These are phyloP conservation scores for Diutina mesorugosa DNA, from an alignment of 1,139 yeast species.

Conservation along the genomic window DNA sequence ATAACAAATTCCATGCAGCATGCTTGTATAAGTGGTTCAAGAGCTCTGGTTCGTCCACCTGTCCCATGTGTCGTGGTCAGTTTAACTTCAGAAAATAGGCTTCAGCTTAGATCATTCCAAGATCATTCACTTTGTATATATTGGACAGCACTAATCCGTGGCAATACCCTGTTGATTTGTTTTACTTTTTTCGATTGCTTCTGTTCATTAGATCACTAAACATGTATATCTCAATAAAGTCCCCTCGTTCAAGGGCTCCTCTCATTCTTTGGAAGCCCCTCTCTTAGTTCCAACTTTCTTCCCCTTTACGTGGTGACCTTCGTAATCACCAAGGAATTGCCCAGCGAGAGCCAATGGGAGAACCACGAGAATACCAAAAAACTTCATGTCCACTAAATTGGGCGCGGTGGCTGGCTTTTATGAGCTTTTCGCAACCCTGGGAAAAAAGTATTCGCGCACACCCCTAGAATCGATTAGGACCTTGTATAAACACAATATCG, in stretches of 20 bases:
- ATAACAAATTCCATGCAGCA: conserved; percentile 91
- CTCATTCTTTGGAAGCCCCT: background rate
- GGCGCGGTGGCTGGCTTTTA: background rate
- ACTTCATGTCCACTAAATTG: background rate
- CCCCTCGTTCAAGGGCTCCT: background rate
- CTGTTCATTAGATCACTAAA: background rate
- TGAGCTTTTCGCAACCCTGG: background rate
- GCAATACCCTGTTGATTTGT: too few species aligned
- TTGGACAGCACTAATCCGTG: too few species aligned
- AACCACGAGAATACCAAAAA: background rate
- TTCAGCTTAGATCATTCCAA: background rate
- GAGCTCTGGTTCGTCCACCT: conserved; percentile 80
- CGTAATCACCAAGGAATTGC: background rate
- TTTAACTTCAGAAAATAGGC: conserved; percentile 35
- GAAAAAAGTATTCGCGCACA: background rate
- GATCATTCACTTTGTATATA: too few species aligned
- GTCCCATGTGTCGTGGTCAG: conserved; percentile 85
- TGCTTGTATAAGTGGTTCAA: conserved; percentile 96
- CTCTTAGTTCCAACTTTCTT: background rate
- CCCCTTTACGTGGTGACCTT: background rate
- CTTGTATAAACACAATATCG: background rate
- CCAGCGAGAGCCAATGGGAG: background rate
- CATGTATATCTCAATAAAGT: background rate
- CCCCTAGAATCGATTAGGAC: background rate
- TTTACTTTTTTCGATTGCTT: background rate